phyloP scores from a whole-genome alignment of 2,329 filamentous ascomycete species.

The Stagonosporopsis chrysanthemi region DNA sequence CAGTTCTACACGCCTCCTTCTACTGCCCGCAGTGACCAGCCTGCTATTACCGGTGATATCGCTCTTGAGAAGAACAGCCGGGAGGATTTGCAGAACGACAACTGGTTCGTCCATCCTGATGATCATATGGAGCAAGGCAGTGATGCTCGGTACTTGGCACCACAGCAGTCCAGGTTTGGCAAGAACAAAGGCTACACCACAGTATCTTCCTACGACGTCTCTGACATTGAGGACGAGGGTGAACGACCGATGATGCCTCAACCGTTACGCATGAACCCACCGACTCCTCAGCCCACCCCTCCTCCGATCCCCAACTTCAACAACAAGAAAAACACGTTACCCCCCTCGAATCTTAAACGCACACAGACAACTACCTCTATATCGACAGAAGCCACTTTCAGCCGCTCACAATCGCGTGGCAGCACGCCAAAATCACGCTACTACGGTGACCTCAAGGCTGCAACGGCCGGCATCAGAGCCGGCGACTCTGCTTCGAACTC shows the following conservation, averaged over 20 bases:
- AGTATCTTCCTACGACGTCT: constrained; percentile 37
- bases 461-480: constrained; percentile 49
- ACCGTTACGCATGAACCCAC: constrained; percentile 58
- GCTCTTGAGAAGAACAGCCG: constrained; percentile 39
- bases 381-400: constrained; percentile 42
- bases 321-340: constrained; percentile 26
- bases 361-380: constrained; percentile 37
- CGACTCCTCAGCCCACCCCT: constrained; percentile 48
- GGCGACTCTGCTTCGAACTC: constrained; percentile 35
- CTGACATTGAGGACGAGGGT: constrained; percentile 39
- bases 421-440: constrained; percentile 53
- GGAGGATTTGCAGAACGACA: constrained; percentile 53
- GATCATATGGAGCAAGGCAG: constrained; percentile 24
- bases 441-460: constrained; percentile 58
- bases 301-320: constrained; percentile 34
- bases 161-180: constrained; percentile 35
- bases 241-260: constrained; percentile 45
- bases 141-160: constrained; percentile 21
- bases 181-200: constrained; percentile 40
- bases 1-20: constrained; percentile 40
- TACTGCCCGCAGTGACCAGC: constrained; percentile 27
- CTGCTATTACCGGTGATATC: constrained; percentile 36
- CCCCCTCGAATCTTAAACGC: constrained; percentile 29
- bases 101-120: constrained; percentile 56
- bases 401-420: constrained; percentile 35